phyloP scores from a whole-genome alignment of 768 basidiomycete species.

The Tremella fuciformis region DNA sequence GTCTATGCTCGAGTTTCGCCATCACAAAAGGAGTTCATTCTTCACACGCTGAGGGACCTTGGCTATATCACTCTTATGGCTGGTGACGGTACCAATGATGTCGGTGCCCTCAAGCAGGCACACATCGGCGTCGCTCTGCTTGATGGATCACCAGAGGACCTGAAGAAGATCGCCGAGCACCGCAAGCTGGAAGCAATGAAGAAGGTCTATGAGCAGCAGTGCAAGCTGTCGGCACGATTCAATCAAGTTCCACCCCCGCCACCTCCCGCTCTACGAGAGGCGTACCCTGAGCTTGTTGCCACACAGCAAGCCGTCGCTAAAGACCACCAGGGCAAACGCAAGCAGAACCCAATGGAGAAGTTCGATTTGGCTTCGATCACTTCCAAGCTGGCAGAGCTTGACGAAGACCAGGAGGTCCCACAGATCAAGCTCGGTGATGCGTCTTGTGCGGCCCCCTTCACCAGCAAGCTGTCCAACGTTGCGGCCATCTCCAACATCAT shows the following conservation, averaged over 20 bases:
- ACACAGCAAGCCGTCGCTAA: conserved; percentile 78
- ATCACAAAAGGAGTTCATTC: conserved; percentile 88
- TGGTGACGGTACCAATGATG: conserved; percentile 98
- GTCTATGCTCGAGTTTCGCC: conserved; percentile 98
- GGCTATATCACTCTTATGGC: conserved; percentile 96
- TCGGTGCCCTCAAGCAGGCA: conserved; percentile 96
- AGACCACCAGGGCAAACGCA: conserved; percentile 61
- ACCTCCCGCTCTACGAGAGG: conserved; percentile 77
- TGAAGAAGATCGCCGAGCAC: conserved; percentile 89
- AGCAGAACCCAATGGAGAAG: conserved; percentile 88
- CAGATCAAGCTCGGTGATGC: conserved; percentile 99
- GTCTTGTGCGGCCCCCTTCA: conserved; percentile 97
- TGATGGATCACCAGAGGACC: conserved; percentile 85
- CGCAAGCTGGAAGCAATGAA: conserved; percentile 85
- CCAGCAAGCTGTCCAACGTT: conserved; percentile 96
- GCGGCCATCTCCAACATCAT: conserved; percentile 95
- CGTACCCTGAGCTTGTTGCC: conserved; percentile 84
- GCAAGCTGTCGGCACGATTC: conserved; percentile 84
- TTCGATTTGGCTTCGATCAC: conserved; percentile 77
- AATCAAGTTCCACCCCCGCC: conserved; percentile 91
- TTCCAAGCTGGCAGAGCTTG: conserved; percentile 84
- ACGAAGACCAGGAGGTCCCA: conserved; percentile 85
- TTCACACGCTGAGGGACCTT: conserved; percentile 80
- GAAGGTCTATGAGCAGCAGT: conserved; percentile 94
- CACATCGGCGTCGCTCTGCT: conserved; percentile 92